phyloP scores from a whole-genome alignment of 331 rosid species.

The Telfairia occidentalis region DNA sequence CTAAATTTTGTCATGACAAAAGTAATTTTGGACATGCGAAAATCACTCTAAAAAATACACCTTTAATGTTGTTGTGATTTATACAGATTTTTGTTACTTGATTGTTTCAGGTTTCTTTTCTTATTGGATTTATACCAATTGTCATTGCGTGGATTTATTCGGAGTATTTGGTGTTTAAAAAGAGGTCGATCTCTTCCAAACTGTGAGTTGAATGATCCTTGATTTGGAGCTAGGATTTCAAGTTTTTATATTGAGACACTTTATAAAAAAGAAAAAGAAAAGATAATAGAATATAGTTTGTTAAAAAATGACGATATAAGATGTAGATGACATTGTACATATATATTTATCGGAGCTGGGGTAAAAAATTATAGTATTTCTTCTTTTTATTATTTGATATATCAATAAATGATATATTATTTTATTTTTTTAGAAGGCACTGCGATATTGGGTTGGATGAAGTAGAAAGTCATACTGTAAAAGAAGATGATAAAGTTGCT shows the following conservation, averaged over 20 bases:
- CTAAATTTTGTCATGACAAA: too few species aligned
- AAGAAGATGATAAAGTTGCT: slow-evolving; percentile 66
- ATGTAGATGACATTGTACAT: too few species aligned
- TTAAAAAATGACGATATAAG: neutral
- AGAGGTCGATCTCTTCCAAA: slow-evolving; percentile 41
- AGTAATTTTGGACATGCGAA: too few species aligned
- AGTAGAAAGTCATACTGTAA: slow-evolving; percentile 29
- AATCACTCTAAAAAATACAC: too few species aligned
- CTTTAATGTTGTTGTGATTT: too few species aligned
- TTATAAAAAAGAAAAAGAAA: too few species aligned
- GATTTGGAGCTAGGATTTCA: too few species aligned
- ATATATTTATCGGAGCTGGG: too few species aligned
- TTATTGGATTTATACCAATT: neutral
- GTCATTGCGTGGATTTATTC: slow-evolving; percentile 63
- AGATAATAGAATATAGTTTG: neutral
- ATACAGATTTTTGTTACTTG: neutral
- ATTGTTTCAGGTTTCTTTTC: slow-evolving; percentile 3
- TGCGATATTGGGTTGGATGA: slow-evolving; percentile 34
- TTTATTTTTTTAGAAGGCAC: slow-evolving; percentile 40
- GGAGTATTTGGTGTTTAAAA: slow-evolving; percentile 66
- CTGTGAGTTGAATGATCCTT: slow-evolving; percentile 38
- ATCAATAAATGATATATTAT: too few species aligned
- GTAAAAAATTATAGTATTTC: too few species aligned
- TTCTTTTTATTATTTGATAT: too few species aligned
- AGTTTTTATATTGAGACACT: too few species aligned